Conservation (phyloP, 108 stramenopile species). For the Cyclotella choctawhatcheeana region DNA sequence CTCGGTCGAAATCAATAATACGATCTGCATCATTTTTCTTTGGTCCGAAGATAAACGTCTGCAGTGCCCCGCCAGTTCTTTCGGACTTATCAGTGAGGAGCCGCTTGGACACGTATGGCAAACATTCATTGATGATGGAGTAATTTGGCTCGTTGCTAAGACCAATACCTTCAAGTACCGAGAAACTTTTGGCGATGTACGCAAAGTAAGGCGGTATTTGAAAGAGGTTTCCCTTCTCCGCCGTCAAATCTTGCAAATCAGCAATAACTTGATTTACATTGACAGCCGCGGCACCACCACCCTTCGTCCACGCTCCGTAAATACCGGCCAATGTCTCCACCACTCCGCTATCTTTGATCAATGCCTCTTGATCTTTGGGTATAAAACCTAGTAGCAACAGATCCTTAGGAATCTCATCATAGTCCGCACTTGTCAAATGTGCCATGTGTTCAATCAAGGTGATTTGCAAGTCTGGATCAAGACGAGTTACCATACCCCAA, state of each 20-base stretch:
- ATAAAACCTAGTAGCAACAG: slow-evolving; percentile 91
- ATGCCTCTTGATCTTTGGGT: slow-evolving; percentile 70
- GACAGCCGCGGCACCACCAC: slow-evolving; percentile 91
- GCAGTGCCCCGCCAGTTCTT: slow-evolving; percentile 84
- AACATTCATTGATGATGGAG: slow-evolving; percentile 94
- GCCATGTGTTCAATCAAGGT: slow-evolving; percentile 95
- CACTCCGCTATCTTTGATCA: slow-evolving; percentile 88
- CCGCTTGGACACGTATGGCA: slow-evolving; percentile 91
- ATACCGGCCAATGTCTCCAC: slow-evolving; percentile 90
- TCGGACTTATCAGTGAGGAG: slow-evolving; percentile 88
- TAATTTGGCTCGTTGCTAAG: slow-evolving; percentile 89
- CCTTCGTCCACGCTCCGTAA: slow-evolving; percentile 84
- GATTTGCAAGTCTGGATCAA: slow-evolving; percentile 82
- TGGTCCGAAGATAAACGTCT: slow-evolving; percentile 94
- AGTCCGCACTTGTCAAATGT: slow-evolving; percentile 92
- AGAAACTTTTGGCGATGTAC: slow-evolving; percentile 92
- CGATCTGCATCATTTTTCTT: slow-evolving; percentile 76
- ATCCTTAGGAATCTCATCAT: slow-evolving; percentile 89
- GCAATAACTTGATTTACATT: slow-evolving; percentile 90
- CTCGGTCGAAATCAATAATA: slow-evolving; percentile 79
- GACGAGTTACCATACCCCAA: slow-evolving; percentile 95
- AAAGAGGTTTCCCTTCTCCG: slow-evolving; percentile 74
- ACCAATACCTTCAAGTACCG: slow-evolving; percentile 95
- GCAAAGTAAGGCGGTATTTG: slow-evolving; percentile 82
- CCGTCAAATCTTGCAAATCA: slow-evolving; percentile 85